phyloP scores from a whole-genome alignment of 2,329 filamentous ascomycete genomes.

The Penicillium sp. region DNA sequence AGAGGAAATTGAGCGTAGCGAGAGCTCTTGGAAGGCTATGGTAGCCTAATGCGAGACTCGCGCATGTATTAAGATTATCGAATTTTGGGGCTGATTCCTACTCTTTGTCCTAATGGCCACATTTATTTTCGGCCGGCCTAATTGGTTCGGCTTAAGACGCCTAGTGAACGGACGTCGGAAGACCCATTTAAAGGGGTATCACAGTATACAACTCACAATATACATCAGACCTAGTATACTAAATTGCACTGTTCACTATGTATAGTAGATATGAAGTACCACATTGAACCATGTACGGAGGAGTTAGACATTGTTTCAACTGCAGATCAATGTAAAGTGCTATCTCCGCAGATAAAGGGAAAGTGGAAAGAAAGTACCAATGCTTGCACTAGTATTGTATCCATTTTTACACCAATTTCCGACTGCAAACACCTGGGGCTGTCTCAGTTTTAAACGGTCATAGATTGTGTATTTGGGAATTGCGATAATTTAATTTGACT shows the following conservation, averaged over 20 bases:
- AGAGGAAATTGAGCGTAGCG: background rate
- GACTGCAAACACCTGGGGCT: slow-evolving; percentile 7
- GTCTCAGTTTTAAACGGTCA: slow-evolving; percentile 3
- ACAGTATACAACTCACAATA: background rate
- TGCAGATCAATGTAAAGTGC: slow-evolving; percentile 2
- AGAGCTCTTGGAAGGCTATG: background rate
- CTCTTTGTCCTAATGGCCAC: slow-evolving; percentile 2
- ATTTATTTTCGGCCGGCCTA: background rate
- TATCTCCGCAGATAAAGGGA: background rate
- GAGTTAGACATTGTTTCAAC: background rate
- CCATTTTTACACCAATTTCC: background rate
- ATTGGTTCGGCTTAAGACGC: background rate
- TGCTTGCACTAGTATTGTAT: background rate
- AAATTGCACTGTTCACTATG: background rate
- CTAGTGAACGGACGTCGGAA: background rate
- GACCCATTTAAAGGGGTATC: background rate
- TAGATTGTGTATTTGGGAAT: background rate
- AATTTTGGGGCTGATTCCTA: slow-evolving; percentile 3
- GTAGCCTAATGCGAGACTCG: background rate
- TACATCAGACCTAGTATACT: background rate
- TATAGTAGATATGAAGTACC: background rate
- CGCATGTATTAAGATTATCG: background rate
- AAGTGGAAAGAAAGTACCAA: background rate
- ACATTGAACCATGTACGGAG: background rate
- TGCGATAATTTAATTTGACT: background rate